Base-by-base conservation (phyloP, 208 protist species). In the Novymonas esmeraldas region DNA sequence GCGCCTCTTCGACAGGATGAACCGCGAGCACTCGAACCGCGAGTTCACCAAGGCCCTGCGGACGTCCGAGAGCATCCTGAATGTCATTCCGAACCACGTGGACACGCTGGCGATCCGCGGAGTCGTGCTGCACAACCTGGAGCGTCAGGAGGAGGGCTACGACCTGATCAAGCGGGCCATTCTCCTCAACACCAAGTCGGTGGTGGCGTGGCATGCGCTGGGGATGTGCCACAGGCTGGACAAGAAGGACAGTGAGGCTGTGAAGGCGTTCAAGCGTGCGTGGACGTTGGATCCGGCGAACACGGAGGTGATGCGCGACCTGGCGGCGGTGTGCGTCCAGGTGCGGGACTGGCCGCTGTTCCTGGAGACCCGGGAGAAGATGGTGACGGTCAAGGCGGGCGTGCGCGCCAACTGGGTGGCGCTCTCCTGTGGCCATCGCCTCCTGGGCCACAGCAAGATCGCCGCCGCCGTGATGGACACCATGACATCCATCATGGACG, bases 171-270 rank as follows among this genome's bases (percentile, higher is more conserved):
- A 88, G 59, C 46, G 73, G n/a, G 87, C 88, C 5, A 82, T 92
- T 38, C 64, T 74, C 1, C 24, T 81, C 24, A 73, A 82, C 64
- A 64, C 77, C 24, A 83, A 78, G 31, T 95, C 81, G 11, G 90
- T 93, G 31, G 85, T 97, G 24, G 95, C 92, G 51, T 98, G 97
- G 96, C 97, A 98, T 66, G 95, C 96, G 6, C 92, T 95, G 31
- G 97, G 97, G 22, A 89, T 98, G 61, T 87, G 96, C 55, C 81
- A 97, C 63, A 88, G 94, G 29, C 61, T 70, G 6, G 95, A 98
- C 56, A 87, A 96, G 48, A 95, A 98, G 75, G 95, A 88, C 69
- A 46, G 33, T 5, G 89, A 97, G 63, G 94, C 96, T 9, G 80
- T 98, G 28, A 98, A 98, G 68, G 97, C 90, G 65, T 98, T 98